Percentiles rank a stretch among this genome's conserved stretches.
These are phyloP conservation scores for Schwanniomyces occidentalis DNA, from an alignment of 805 yeast genomes.

Conservation along the genomic window DNA sequence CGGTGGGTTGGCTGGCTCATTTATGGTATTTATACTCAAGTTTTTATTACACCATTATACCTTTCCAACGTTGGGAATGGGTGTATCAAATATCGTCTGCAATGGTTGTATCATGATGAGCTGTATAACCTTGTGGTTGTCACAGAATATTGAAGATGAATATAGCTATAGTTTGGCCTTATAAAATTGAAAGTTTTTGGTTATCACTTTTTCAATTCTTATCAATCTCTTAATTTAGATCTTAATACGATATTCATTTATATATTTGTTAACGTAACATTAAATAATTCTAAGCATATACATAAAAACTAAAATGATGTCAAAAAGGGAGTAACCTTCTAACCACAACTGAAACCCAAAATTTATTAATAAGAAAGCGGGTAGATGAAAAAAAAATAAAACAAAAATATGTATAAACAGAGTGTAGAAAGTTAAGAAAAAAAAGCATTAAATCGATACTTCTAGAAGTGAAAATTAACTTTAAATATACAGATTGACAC, in stretches of 20 bases:
- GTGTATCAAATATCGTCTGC: conserved; percentile 80
- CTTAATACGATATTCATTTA: not conserved
- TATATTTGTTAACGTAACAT: too few species aligned
- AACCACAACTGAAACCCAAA: too few species aligned
- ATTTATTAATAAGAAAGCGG: too few species aligned
- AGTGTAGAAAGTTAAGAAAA: too few species aligned
- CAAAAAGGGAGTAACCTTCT: too few species aligned
- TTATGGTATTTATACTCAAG: conserved; percentile 83
- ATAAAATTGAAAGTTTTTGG: conserved; percentile 24
- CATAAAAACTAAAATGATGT: too few species aligned
- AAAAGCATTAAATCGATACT: too few species aligned
- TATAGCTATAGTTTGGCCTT: conserved; percentile 88
- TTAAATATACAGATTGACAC: too few species aligned
- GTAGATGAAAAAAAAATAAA: too few species aligned
- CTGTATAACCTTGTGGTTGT: conserved; percentile 87
- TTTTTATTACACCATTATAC: conserved; percentile 75
- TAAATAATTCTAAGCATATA: too few species aligned
- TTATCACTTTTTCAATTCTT: not conserved
- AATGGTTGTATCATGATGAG: conserved; percentile 82
- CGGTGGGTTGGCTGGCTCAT: conserved; percentile 90
- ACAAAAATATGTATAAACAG: too few species aligned
- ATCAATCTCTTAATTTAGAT: not conserved
- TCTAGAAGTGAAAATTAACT: too few species aligned
- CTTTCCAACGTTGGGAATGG: conserved; percentile 94
- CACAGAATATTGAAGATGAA: conserved; percentile 95